These are phyloP conservation scores for Poteriospumella lacustris DNA, from an alignment of 108 stramenopile species.

Conservation along the genomic window DNA sequence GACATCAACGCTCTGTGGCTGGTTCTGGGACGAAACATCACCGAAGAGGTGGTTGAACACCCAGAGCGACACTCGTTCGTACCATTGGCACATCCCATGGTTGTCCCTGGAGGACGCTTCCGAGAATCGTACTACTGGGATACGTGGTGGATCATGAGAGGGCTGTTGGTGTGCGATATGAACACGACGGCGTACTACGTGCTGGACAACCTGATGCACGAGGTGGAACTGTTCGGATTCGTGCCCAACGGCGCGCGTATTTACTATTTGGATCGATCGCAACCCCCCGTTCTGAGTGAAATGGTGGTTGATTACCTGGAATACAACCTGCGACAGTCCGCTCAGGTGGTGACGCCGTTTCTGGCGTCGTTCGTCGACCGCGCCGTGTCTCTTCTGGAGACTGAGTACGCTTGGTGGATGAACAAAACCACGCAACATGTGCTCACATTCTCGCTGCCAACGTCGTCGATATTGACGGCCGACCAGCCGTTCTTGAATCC, in stretches of 20 bases:
- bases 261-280: conserved; percentile 50
- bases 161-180: conserved; percentile 45
- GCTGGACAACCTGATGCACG: conserved; percentile 42
- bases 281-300: background rate
- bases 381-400: conserved; percentile 19
- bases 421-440: conserved; percentile 21
- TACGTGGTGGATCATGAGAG: conserved; percentile 49
- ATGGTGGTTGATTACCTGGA: background rate
- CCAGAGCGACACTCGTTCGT: background rate
- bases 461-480: background rate
- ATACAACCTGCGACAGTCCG: background rate
- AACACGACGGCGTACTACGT: conserved; percentile 35
- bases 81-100: background rate
- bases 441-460: background rate
- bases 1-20: background rate
- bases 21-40: background rate
- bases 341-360: conserved; percentile 41
- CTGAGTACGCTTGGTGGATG: conserved; percentile 50
- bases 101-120: conserved; percentile 43
- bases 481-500: background rate
- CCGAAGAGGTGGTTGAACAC: background rate
- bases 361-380: background rate
- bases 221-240: conserved; percentile 38
- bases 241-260: conserved; percentile 53
- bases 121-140: conserved; percentile 59